A percentile compares a stretch with the other conserved stretches of the same genome.
phyloP scores from a whole-genome alignment of 169 alveolate species.

The Besnoitia besnoiti region DNA sequence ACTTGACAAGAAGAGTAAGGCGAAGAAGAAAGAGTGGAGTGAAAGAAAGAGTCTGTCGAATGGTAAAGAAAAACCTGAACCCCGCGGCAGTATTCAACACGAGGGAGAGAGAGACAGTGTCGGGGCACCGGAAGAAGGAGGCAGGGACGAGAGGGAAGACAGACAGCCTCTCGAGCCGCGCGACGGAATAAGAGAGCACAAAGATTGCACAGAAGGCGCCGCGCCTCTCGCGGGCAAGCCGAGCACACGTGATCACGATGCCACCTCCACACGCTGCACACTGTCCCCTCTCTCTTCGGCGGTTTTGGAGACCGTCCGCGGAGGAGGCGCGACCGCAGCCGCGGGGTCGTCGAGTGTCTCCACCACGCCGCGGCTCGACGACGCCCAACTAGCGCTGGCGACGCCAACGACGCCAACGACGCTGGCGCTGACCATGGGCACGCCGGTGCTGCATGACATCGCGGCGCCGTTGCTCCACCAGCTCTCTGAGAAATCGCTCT shows the following conservation, averaged over 20 bases:
- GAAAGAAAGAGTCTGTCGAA: too few species aligned
- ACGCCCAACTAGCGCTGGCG: background rate
- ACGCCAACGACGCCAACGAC: background rate
- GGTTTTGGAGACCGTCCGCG: background rate
- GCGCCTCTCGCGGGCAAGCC: background rate
- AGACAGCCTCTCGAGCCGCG: too few species aligned
- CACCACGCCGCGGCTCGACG: background rate
- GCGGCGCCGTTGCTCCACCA: background rate
- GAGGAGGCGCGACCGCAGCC: too few species aligned
- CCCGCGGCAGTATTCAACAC: too few species aligned
- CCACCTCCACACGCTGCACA: background rate
- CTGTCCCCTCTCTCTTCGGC: background rate
- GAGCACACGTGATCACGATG: background rate
- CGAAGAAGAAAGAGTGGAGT: background rate
- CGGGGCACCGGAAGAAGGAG: background rate
- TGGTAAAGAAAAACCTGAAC: too few species aligned
- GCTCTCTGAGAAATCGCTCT: background rate
- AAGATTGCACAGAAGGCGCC: background rate
- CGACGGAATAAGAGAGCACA: background rate
- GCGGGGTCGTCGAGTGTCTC: background rate
- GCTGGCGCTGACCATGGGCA: background rate
- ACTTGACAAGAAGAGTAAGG: background rate
- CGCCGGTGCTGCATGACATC: background rate
- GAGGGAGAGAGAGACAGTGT: too few species aligned
- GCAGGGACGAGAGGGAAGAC: background rate